These are phyloP conservation scores for Lepraria neglecta DNA, from an alignment of 495 filamentous ascomycete genomes.

Conservation along the genomic window DNA sequence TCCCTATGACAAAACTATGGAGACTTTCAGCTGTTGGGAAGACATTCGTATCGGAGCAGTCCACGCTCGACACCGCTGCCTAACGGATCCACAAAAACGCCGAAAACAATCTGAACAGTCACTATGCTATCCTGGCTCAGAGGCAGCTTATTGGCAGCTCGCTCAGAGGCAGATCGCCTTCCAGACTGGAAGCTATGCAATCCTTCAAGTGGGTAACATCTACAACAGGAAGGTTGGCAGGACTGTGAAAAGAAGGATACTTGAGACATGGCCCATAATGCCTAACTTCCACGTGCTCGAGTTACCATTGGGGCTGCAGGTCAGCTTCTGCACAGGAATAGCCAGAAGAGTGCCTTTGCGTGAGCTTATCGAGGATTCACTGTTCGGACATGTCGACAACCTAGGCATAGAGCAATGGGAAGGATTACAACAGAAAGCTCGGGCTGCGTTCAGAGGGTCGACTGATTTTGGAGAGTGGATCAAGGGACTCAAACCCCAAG, in stretches of 20 bases:
- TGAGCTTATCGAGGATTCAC: not conserved
- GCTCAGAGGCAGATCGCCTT: not conserved
- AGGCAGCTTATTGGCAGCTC: not conserved
- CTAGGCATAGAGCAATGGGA: too few relatives aligned
- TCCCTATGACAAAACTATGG: too few relatives aligned
- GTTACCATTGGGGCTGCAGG: constrained; percentile 1
- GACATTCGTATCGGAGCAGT: not conserved
- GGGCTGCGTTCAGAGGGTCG: not conserved
- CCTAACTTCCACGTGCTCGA: not conserved
- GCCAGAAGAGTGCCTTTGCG: not conserved
- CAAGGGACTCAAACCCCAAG: not conserved
- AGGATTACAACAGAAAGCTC: too few relatives aligned
- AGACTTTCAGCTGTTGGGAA: not conserved
- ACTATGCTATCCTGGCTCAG: not conserved
- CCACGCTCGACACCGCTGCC: not conserved
- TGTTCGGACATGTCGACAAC: not conserved
- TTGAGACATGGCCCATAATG: not conserved
- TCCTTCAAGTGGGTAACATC: not conserved
- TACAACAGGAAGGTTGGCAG: constrained; percentile 5
- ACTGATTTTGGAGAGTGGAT: not conserved
- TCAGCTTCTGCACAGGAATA: constrained; percentile 8
- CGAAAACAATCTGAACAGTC: not conserved
- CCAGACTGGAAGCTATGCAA: constrained; percentile 2
- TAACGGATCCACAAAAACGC: not conserved
- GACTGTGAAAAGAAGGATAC: not conserved